These are phyloP conservation scores for Parietichytrium sp. DNA, from an alignment of 108 stramenopile genomes.

Conservation along the genomic window DNA sequence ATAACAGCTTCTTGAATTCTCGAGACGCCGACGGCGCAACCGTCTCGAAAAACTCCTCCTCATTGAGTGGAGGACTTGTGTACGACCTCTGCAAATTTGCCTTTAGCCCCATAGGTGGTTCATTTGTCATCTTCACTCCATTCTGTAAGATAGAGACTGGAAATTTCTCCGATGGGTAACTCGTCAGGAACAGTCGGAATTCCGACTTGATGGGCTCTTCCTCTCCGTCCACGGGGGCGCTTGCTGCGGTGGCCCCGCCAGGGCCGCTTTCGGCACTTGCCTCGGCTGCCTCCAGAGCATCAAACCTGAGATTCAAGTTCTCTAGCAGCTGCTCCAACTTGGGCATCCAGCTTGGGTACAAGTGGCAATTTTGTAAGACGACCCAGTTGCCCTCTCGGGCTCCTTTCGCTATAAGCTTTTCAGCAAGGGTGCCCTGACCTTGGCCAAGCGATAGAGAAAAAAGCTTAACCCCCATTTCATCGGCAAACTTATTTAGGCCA, in stretches of 20 bases:
- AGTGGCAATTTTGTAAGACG: constrained; percentile 69
- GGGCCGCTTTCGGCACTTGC: too few relatives aligned
- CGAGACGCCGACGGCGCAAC: constrained; percentile 15
- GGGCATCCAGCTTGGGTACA: constrained; percentile 68
- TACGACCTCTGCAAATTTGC: constrained; percentile 61
- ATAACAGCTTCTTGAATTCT: constrained; percentile 65
- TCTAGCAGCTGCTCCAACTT: constrained; percentile 64
- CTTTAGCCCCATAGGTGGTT: constrained; percentile 69
- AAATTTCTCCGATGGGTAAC: constrained; percentile 62
- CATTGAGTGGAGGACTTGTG: constrained; percentile 39
- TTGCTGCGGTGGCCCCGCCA: constrained; percentile 45
- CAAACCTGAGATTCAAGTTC: constrained; percentile 52
- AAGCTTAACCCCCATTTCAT: constrained; percentile 54
- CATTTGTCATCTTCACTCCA: constrained; percentile 71
- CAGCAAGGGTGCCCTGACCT: constrained; percentile 61
- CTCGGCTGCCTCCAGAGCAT: too few relatives aligned
- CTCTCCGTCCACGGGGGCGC: too few relatives aligned
- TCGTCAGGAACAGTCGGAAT: constrained; percentile 69
- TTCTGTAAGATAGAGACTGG: constrained; percentile 68
- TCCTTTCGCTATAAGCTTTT: constrained; percentile 47
- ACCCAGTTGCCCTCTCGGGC: constrained; percentile 62
- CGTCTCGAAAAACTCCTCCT: constrained; percentile 50
- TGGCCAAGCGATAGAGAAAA: constrained; percentile 60
- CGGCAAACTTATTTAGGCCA: constrained; percentile 56
- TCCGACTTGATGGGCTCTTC: too few relatives aligned